Conservation (phyloP, 169 alveolate genomes). For the Toxoplasma gondii region DNA sequence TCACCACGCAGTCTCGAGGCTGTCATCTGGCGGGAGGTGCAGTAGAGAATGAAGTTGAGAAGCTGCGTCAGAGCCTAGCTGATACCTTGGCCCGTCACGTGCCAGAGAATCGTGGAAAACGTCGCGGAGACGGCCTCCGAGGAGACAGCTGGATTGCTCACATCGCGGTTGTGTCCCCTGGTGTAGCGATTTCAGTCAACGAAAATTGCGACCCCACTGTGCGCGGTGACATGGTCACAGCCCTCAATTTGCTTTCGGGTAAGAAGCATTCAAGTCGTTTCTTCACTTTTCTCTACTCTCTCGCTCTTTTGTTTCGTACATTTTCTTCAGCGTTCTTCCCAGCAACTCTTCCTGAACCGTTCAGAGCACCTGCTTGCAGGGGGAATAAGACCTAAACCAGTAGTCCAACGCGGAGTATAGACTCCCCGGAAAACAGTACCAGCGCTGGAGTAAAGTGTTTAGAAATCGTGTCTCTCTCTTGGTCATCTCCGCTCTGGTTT, state of each 20-base stretch:
- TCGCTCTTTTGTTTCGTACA: too few species aligned
- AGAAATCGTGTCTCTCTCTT: too few species aligned
- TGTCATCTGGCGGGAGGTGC: conserved; percentile 7
- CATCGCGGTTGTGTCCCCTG: not conserved
- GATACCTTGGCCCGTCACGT: not conserved
- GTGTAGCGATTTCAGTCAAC: conserved; percentile 11
- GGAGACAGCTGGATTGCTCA: conserved; percentile 21
- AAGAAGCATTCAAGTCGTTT: not conserved
- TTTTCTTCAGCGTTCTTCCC: too few species aligned
- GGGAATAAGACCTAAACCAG: too few species aligned
- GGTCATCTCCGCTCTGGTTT: too few species aligned
- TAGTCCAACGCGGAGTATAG: too few species aligned
- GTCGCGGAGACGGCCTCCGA: not conserved
- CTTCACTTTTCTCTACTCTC: too few species aligned
- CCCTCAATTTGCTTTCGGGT: not conserved
- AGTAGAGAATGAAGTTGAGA: not conserved
- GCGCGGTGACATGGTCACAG: not conserved
- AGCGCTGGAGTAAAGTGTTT: too few species aligned
- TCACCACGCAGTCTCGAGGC: not conserved
- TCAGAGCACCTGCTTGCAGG: too few species aligned
- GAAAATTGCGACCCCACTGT: conserved; percentile 35
- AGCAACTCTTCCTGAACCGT: too few species aligned
- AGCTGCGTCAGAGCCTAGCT: not conserved
- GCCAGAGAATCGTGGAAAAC: not conserved
- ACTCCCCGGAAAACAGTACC: too few species aligned